phyloP scores from a whole-genome alignment of 495 filamentous ascomycete species.

The Xylaria bambusicola region DNA sequence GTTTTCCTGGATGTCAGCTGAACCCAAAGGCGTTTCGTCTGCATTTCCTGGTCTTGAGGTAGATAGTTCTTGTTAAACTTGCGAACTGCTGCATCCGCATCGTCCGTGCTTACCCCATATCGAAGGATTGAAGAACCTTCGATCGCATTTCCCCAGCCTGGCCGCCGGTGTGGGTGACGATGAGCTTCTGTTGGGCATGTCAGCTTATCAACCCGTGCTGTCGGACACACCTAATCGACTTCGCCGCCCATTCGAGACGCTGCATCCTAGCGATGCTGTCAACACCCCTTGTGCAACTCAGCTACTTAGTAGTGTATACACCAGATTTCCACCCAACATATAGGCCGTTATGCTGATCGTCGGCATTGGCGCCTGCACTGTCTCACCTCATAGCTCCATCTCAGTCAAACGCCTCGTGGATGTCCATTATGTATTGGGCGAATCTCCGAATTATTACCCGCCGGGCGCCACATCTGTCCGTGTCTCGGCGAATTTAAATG shows the following conservation, averaged over 20 bases:
- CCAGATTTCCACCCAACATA: neutral
- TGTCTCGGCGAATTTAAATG: neutral
- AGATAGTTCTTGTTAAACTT: too few relatives aligned
- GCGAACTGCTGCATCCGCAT: neutral
- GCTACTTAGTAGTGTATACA: neutral
- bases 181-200: neutral
- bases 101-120: conserved; percentile 1
- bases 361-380: too few relatives aligned
- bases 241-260: neutral
- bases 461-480: neutral
- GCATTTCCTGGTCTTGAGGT: neutral
- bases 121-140: neutral
- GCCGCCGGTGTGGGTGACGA: conserved; percentile 4
- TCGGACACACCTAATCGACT: neutral
- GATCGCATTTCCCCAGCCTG: conserved; percentile 8
- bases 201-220: neutral
- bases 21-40: conserved; percentile 4
- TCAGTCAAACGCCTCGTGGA: neutral
- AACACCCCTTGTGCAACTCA: neutral
- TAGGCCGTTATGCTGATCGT: neutral
- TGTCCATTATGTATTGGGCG: neutral
- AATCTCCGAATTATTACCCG: neutral
- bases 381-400: neutral
- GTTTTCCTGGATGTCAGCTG: neutral
- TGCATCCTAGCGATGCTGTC: neutral